Evolutionary conservation across 2,329 filamentous ascomycete genomes (phyloP).

Genomic region (Penicillium brevicompactum): DNA sequence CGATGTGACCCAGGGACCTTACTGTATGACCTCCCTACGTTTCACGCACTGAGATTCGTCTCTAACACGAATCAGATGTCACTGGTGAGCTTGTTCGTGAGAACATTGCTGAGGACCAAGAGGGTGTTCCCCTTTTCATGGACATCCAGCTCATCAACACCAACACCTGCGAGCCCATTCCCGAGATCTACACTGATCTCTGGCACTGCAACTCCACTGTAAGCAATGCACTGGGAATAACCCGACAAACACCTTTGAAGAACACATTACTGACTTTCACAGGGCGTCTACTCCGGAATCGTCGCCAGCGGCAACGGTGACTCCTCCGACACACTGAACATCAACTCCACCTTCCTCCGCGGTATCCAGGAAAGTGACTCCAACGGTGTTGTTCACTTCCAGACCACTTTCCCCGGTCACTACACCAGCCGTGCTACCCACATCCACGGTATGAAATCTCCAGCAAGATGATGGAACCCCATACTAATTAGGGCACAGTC

Average conservation of each 20-base stretch:
- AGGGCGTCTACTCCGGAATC: conserved; percentile 46
- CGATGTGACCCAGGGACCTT: conserved; percentile 58
- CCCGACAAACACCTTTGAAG: too few species aligned
- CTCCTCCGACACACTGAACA: conserved; percentile 38
- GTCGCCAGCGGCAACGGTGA: conserved; percentile 41
- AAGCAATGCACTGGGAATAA: background rate
- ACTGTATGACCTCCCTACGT: conserved; percentile 39
- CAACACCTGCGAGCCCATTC: conserved; percentile 44
- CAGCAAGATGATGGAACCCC: too few species aligned
- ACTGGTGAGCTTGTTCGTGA: conserved; percentile 41
- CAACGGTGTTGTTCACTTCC: conserved; percentile 47
- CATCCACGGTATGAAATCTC: conserved; percentile 30
- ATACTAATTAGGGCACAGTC: conserved; percentile 19
- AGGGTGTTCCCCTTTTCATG: conserved; percentile 43
- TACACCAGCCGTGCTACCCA: conserved; percentile 44
- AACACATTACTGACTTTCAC: background rate
- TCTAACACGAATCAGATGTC: conserved; percentile 28
- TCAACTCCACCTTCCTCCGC: conserved; percentile 49
- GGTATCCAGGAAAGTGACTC: conserved; percentile 47
- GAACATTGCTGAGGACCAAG: conserved; percentile 40
- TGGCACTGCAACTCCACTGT: conserved; percentile 47
- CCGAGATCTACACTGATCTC: conserved; percentile 39
- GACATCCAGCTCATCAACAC: conserved; percentile 46
- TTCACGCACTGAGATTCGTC: background rate
- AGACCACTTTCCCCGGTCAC: conserved; percentile 50